Base-by-base conservation (phyloP, 805 yeast genomes). In the Jamesozyma lodderae region DNA sequence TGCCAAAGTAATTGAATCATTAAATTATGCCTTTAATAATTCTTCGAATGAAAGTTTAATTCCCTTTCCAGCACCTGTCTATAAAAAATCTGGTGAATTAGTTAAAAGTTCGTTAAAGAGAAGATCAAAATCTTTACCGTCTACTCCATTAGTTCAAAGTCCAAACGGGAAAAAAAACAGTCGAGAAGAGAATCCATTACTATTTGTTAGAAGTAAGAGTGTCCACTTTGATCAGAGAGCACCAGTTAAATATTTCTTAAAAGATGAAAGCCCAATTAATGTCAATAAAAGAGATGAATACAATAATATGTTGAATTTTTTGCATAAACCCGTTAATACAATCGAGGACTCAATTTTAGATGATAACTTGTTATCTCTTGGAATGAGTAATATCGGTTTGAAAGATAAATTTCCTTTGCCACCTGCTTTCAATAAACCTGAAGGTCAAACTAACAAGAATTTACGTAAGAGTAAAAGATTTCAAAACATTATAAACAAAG, bases 81-180 rank as follows among this genome's bases (percentile, higher is more conserved):
- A 94, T 35, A 88, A 87, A 58, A 87, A 87, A 58, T 75, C 86
- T 1, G 96, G 95, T n/a, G 95, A 86, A 54, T 64, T 82, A 31
- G 81, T 67, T 17, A 58, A 58, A 36, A 49, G 60, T 15, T 49
- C 67, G 9, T 57, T 66, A n/a, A 57, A 53, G 26, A 42, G 47
- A 14, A 40, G 56, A 34, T 58, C 68, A 4, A 64, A 60, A 46
- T 71, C 77, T 2, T 55, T 73, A 43, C 80, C 80, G 1, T 37
- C 49, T 3, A 34, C 51, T n/a, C 44, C 43, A 22, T 37, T 44
- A 9, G 27, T 24, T 3, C n/a, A 22, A 6, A 20, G 25, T 9
- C 22, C n/a, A 14, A 20, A 14, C 10, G 31, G 30, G 19, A 16
- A 17, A 22, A 22, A 30, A 15, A 13, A 33, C 17, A 16, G 19